Evolutionary conservation across 2,329 filamentous ascomycete genomes (phyloP).

Genomic region (Aspergillus flavus): DNA sequence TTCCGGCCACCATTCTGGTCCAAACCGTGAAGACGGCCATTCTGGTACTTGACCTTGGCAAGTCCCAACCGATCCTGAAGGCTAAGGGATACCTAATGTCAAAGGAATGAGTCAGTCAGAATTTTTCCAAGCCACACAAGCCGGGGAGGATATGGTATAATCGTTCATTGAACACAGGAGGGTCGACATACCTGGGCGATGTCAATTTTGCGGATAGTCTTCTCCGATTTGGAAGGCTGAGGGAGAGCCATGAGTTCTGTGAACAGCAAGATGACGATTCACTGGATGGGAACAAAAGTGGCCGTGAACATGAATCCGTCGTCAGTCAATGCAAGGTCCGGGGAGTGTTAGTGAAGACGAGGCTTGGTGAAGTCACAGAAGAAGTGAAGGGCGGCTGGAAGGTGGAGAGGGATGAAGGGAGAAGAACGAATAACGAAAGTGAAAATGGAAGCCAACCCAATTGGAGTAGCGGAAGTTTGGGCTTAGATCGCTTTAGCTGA

Average conservation of each 20-base stretch:
- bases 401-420: slow-evolving; percentile 11
- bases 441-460: slow-evolving; percentile 13
- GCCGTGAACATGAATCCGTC: slow-evolving; percentile 13
- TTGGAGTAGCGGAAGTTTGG: slow-evolving; percentile 17
- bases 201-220: slow-evolving; percentile 45
- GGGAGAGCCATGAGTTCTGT: slow-evolving; percentile 34
- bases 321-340: not conserved
- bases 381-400: slow-evolving; percentile 15
- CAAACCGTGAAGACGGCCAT: slow-evolving; percentile 84
- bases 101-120: slow-evolving; percentile 25
- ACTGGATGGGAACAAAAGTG: slow-evolving; percentile 21
- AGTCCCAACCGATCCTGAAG: slow-evolving; percentile 92
- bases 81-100: slow-evolving; percentile 79
- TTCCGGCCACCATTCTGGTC: slow-evolving; percentile 74
- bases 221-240: slow-evolving; percentile 38
- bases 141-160: not conserved
- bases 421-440: slow-evolving; percentile 14
- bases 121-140: not conserved
- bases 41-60: slow-evolving; percentile 95
- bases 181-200: slow-evolving; percentile 41
- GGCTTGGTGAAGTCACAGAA: slow-evolving; percentile 7
- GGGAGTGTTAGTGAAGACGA: slow-evolving; percentile 3
- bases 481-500: slow-evolving; percentile 7
- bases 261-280: slow-evolving; percentile 12
- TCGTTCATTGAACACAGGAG: not conserved